Evolutionary conservation across 2,329 filamentous ascomycete genomes (phyloP), one percentile per base, ranked within the genome.

Genomic region (Fusarium pininemorale): DNA sequence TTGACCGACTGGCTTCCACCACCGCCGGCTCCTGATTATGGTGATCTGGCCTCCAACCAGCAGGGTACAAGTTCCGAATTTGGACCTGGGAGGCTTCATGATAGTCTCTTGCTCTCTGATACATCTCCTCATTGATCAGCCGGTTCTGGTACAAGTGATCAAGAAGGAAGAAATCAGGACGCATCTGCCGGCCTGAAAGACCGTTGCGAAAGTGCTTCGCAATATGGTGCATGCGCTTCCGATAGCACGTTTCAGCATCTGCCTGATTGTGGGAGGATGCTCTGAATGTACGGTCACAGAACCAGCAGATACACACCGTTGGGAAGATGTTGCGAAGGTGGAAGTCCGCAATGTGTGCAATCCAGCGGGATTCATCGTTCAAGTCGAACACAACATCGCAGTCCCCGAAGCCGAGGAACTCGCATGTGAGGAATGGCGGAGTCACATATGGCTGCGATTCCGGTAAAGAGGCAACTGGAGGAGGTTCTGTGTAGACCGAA

Each of bases 181-280:
- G 79, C 56, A 80, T 80, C 8, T 82, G 24, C 0, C 69, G 35
- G 2, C 51, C 62, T 2, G 63, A 74, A 11, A 74, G 62, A 0
- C 79, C 81, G 7, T 78, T 45, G 18, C 76, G 61, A 45, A 88
- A 81, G 66, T 90, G 89, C 0, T 65, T 63, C 1, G 79, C 82
- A 56, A 90, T 87, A 71, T 91, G 89, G 7, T 77, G 37, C 86
- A 90, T 87, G 5, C 88, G 84, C 2, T 70, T 24, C 0, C 65
- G 38, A 62, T 85, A 87, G 39, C 81, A 75, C 6, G 59, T 50
- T n/a, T 55, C 50, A 15, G 57, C 69, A 22, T 77, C 73, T 0
- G 66, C 70, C 2, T 59, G 57, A 5, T 14, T 53, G 0, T 51
- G 58, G 0, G 70, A 51, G 1, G 47, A 54, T 6, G 80, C 70